Conservation (phyloP, 1,139 yeast genomes). For the Yarrowia galli region DNA sequence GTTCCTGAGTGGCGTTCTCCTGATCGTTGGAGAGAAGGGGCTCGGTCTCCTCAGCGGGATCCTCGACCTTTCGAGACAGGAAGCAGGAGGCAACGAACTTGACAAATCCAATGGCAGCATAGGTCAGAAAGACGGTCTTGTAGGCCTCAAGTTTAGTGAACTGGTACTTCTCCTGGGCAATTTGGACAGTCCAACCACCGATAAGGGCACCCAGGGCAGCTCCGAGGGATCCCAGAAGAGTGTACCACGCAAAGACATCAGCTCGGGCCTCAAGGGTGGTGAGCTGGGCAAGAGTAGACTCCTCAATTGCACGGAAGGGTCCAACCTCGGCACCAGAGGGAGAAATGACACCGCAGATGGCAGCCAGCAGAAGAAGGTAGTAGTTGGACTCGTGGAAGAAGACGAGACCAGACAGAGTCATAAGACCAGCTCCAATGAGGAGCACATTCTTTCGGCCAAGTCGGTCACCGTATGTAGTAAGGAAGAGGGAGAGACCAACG, state of each 20-base stretch:
- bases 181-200: conserved; percentile 64
- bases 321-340: conserved; percentile 95
- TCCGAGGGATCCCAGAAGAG: conserved; percentile 73
- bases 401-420: conserved; percentile 71
- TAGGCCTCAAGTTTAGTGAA: conserved; percentile 58
- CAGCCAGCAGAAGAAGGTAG: conserved; percentile 66
- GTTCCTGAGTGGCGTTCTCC: conserved; percentile 23
- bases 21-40: conserved; percentile 38
- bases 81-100: conserved; percentile 64
- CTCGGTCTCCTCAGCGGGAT: conserved; percentile 39
- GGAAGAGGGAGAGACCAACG: conserved; percentile 69
- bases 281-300: conserved; percentile 82
- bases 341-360: conserved; percentile 73
- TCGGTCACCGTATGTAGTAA: conserved; percentile 82
- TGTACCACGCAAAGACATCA: conserved; percentile 75
- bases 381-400: conserved; percentile 65
- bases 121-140: conserved; percentile 61
- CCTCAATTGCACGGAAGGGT: conserved; percentile 89
- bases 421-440: conserved; percentile 69
- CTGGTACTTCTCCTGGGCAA: conserved; percentile 50
- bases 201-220: conserved; percentile 74
- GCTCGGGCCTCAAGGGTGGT: conserved; percentile 72
- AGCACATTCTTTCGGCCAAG: conserved; percentile 76
- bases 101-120: conserved; percentile 61
- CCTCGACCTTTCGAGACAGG: conserved; percentile 64